Percentiles rank a stretch among this genome's conserved stretches.
Conservation (phyloP, 306 rosid genomes). For the Phaseolus lunatus region DNA sequence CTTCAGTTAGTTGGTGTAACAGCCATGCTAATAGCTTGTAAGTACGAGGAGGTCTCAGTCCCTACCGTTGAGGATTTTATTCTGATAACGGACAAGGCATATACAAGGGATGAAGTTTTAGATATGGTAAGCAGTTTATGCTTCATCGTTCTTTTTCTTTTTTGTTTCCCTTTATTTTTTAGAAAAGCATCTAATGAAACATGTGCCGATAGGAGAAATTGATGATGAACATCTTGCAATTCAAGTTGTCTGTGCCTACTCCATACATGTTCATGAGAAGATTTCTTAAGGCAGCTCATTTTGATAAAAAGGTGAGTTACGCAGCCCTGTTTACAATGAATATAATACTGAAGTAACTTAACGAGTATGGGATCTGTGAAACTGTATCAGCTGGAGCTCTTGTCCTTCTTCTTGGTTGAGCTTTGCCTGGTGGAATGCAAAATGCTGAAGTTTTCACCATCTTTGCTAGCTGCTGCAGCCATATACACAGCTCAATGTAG, state of each 20-base stretch:
- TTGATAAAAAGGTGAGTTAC: slow-evolving; percentile 51
- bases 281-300: slow-evolving; percentile 54
- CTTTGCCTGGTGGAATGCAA: slow-evolving; percentile 80
- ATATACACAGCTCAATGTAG: slow-evolving; percentile 77
- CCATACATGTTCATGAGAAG: slow-evolving; percentile 56
- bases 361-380: slow-evolving; percentile 19
- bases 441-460: slow-evolving; percentile 78
- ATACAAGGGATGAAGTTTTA: slow-evolving; percentile 51
- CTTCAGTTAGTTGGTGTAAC: slow-evolving; percentile 61
- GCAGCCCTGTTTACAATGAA: neutral
- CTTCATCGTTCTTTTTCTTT: neutral
- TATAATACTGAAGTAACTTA: neutral
- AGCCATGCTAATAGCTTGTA: slow-evolving; percentile 59
- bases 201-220: slow-evolving; percentile 49
- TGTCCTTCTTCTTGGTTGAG: slow-evolving; percentile 82
- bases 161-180: slow-evolving; percentile 12
- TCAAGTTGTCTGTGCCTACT: slow-evolving; percentile 55
- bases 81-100: slow-evolving; percentile 56
- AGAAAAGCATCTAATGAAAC: slow-evolving; percentile 30
- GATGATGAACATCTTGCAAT: slow-evolving; percentile 56
- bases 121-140: slow-evolving; percentile 41
- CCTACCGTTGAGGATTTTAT: slow-evolving; percentile 58
- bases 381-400: slow-evolving; percentile 68
- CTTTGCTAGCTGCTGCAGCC: slow-evolving; percentile 86
- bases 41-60: slow-evolving; percentile 56